These are phyloP conservation scores for Pythium myriotylum DNA, from an alignment of 352 stramenopile genomes.

Conservation along the genomic window DNA sequence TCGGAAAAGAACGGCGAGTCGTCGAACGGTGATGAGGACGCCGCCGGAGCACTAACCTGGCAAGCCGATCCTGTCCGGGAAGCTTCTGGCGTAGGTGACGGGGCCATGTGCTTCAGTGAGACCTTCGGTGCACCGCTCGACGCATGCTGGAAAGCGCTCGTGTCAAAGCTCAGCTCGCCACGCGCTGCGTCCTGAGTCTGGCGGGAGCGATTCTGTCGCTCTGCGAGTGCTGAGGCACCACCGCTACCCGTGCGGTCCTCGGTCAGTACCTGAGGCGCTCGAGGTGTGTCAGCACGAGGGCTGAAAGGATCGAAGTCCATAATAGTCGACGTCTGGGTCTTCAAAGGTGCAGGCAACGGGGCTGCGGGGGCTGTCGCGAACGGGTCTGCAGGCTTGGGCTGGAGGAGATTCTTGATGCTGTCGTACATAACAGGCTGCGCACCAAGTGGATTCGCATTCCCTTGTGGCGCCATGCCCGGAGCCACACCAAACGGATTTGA, in stretches of 20 bases:
- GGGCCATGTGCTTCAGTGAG: constrained; percentile 46
- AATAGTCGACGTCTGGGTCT: constrained; percentile 48
- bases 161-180: constrained; percentile 56
- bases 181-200: constrained; percentile 71
- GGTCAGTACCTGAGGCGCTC: constrained; percentile 38
- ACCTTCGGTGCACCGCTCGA: constrained; percentile 29
- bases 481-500: constrained; percentile 19
- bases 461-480: constrained; percentile 17
- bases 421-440: constrained; percentile 60
- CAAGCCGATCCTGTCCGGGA: constrained; percentile 11
- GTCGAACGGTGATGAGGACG: constrained; percentile 33
- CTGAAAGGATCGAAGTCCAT: constrained; percentile 79
- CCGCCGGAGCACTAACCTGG: neutral
- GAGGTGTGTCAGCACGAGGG: constrained; percentile 53
- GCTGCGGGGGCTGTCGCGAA: constrained; percentile 36
- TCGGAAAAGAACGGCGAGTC: constrained; percentile 69
- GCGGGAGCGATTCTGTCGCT: constrained; percentile 50
- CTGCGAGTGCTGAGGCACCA: constrained; percentile 31
- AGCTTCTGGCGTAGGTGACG: constrained; percentile 3
- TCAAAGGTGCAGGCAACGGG: constrained; percentile 23
- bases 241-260: constrained; percentile 24
- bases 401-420: constrained; percentile 66
- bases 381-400: constrained; percentile 42
- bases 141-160: constrained; percentile 46
- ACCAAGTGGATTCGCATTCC: constrained; percentile 40